Percentiles rank a stretch among this genome's conserved stretches.
Conservation (phyloP, 306 rosid genomes). For the Biancaea sappan region DNA sequence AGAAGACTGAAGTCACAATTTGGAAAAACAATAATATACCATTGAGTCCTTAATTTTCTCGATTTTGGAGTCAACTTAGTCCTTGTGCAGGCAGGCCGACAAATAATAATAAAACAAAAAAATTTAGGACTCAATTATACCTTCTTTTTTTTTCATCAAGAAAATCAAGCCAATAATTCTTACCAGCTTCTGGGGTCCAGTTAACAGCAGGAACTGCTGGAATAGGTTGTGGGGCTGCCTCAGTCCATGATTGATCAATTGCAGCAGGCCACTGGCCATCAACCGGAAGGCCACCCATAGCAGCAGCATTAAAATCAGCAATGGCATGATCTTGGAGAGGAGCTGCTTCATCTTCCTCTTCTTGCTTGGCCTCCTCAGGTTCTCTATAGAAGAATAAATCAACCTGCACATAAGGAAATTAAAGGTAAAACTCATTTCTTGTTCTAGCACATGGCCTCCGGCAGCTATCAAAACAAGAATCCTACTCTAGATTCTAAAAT, state of each 20-base stretch:
- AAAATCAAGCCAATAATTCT: background rate
- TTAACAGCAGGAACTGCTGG: constrained; percentile 4
- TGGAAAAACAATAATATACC: no score
- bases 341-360: constrained; percentile 59
- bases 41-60: no score
- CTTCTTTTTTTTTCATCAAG: no score
- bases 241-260: background rate
- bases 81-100: no score
- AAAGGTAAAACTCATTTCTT: background rate
- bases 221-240: constrained; percentile 5
- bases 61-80: no score
- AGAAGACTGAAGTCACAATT: no score
- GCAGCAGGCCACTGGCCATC: constrained; percentile 20
- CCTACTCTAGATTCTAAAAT: background rate
- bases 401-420: constrained; percentile 43
- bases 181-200: constrained; percentile 1
- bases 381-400: constrained; percentile 69
- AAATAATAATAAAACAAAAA: no score
- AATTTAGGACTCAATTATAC: no score
- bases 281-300: background rate
- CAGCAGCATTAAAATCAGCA: constrained; percentile 37
- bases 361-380: constrained; percentile 25
- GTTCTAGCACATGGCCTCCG: background rate
- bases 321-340: constrained; percentile 46
- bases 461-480: background rate